Evolutionary conservation across 805 yeast genomes (phyloP).

Genomic region (Kazachstania psychrophila): DNA sequence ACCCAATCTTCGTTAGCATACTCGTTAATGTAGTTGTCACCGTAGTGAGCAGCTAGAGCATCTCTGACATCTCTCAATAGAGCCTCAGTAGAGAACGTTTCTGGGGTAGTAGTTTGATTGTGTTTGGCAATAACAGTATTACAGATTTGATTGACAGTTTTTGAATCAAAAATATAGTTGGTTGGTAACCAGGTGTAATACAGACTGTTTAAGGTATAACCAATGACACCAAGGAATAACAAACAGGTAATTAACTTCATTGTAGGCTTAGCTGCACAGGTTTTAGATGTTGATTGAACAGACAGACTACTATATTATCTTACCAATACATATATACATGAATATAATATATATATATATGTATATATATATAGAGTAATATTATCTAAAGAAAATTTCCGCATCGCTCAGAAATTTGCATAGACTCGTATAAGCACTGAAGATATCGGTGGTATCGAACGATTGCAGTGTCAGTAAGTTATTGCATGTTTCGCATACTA

Average conservation of each 20-base stretch:
- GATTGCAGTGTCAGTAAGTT: no score
- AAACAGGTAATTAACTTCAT: constrained; percentile 19
- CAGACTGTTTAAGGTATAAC: constrained; percentile 23
- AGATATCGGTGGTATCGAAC: no score
- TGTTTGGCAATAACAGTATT: constrained; percentile 44
- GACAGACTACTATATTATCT: no score
- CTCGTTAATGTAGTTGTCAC: constrained; percentile 61
- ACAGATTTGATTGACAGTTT: constrained; percentile 48
- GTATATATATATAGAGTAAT: no score
- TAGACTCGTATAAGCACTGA: no score
- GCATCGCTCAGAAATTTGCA: no score
- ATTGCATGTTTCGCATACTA: no score
- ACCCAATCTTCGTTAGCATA: constrained; percentile 81
- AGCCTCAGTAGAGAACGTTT: constrained; percentile 46
- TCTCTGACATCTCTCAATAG: constrained; percentile 55
- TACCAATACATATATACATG: no score
- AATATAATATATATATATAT: no score
- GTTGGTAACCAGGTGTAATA: constrained; percentile 61
- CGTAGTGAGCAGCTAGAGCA: constrained; percentile 54
- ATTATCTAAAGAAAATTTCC: no score
- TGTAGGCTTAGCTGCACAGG: no score
- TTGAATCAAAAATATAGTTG: constrained; percentile 62
- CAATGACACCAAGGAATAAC: constrained; percentile 13
- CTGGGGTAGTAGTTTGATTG: constrained; percentile 17
- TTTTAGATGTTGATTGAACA: no score